A percentile compares a stretch with the other conserved stretches of the same genome.
phyloP scores from a whole-genome alignment of 1,139 yeast genomes.

The Yamadazyma dushanensis region DNA sequence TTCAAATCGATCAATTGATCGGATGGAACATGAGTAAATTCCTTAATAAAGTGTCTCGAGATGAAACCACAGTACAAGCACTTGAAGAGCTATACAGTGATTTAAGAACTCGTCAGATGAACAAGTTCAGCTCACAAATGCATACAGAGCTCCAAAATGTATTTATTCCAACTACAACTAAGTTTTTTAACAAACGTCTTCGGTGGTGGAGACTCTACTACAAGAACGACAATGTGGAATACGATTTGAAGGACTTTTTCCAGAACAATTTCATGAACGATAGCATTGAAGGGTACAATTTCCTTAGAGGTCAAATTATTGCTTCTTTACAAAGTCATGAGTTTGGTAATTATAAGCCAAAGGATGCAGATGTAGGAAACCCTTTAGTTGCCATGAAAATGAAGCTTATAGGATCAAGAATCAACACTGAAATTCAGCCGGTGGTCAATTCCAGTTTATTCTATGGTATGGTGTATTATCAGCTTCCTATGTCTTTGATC shows the following conservation, averaged over 20 bases:
- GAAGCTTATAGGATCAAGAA: conserved; percentile 26
- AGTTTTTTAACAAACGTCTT: conserved; percentile 31
- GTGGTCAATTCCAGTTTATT: conserved; percentile 32
- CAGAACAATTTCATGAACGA: conserved; percentile 35
- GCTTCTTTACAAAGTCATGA: conserved; percentile 27
- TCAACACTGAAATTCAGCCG: conserved; percentile 40
- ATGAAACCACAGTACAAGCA: conserved; percentile 12
- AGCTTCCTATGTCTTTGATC: conserved; percentile 38
- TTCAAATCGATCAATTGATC: conserved; percentile 20
- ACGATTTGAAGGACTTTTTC: conserved; percentile 43
- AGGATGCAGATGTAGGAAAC: conserved; percentile 18
- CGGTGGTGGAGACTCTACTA: conserved; percentile 48
- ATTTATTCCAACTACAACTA: conserved; percentile 32
- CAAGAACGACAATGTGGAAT: conserved; percentile 48
- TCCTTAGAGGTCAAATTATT: conserved; percentile 37
- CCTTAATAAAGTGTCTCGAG: conserved; percentile 11
- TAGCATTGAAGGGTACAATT: conserved; percentile 42
- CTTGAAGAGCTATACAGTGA: conserved; percentile 17
- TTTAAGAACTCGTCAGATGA: conserved; percentile 24
- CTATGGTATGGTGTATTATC: conserved; percentile 37
- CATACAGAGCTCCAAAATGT: conserved; percentile 40
- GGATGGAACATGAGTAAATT: conserved; percentile 29
- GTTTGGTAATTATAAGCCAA: conserved; percentile 18
- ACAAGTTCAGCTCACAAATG: conserved; percentile 30
- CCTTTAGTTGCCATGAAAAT: conserved; percentile 36